Base-by-base conservation (phyloP, 257 asterid species). In the Buddleja alternifolia region DNA sequence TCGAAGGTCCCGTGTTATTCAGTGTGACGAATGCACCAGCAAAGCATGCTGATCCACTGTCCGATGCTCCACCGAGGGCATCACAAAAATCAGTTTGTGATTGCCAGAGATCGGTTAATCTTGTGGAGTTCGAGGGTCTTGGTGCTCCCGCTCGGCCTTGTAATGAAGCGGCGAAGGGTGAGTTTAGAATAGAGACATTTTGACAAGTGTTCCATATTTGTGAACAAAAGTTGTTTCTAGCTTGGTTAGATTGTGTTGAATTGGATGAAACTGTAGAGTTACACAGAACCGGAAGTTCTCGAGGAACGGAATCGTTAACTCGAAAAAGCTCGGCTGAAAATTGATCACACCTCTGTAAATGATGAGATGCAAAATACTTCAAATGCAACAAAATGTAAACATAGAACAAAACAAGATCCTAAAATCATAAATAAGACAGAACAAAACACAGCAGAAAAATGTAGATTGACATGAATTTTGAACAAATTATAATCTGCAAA, bases 281-380 rank as follows among this genome's bases (percentile, higher is more conserved):
- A 62, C 98, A 93, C 4, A 90, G 80, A 32, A 84, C 78, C 1
- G 98, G 98, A 51, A 90, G 72, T 54, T 81, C 73, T 72, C 88
- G 76, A 36, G 87, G 87, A 36, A 46, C 63, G 5, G 87, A 73
- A 63, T 71, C 73, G 15, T 29, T 2, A 5, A 76, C 72, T 65
- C 86, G 21, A 68, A 71, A 93, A 45, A 93, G 88, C 53, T 86
- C 88, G 37, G 87, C 93, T 46, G 97, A 90, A 74, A 86, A 93
- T 47, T 60, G 93, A 85, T 93, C 98, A 74, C 98, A 93, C 57
- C 81, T 86, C 98, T 93, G 95, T 54, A 75, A 70, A 80, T 54
- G 66, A 65, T 52, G 57, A 66, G 60, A 63, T 32, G 23, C 74
- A 44, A 57, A 44, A 24, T 15, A 65, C 42, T 72, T 23, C 34